Conservation (phyloP, 2,329 filamentous ascomycete species). For the Magnaporthiopsis incrustans region DNA sequence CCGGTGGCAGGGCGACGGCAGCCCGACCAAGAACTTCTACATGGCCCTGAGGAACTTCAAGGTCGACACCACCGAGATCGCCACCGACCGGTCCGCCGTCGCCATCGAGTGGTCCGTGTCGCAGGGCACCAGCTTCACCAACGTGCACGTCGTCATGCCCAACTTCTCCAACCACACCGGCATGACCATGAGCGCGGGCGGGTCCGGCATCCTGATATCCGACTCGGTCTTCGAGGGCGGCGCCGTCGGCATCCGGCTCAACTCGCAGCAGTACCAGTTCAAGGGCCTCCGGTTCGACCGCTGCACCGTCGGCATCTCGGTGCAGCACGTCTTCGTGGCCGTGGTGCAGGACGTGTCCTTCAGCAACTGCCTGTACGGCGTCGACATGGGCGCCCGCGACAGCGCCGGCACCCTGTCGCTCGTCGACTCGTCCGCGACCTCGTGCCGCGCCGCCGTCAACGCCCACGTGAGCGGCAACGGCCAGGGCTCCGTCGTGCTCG, state of each 20-base stretch:
- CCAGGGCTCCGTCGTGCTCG: slow-evolving; percentile 5
- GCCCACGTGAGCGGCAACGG: slow-evolving; percentile 1
- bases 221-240: slow-evolving; percentile 7
- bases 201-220: slow-evolving; percentile 1
- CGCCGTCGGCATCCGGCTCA: slow-evolving; percentile 6
- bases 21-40: slow-evolving; percentile 25
- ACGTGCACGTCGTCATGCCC: slow-evolving; percentile 15
- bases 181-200: slow-evolving; percentile 27
- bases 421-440: slow-evolving; percentile 1
- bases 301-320: slow-evolving; percentile 21
- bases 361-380: slow-evolving; percentile 20
- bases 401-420: not conserved
- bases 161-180: slow-evolving; percentile 32
- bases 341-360: slow-evolving; percentile 21
- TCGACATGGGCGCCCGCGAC: slow-evolving; percentile 17
- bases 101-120: slow-evolving; percentile 3
- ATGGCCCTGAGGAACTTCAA: slow-evolving; percentile 35
- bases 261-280: slow-evolving; percentile 8
- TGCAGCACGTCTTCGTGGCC: slow-evolving; percentile 19
- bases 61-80: slow-evolving; percentile 31
- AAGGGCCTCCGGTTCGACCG: slow-evolving; percentile 10
- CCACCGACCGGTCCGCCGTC: slow-evolving; percentile 18
- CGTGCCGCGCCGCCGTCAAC: not conserved
- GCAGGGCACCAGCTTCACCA: slow-evolving; percentile 1
- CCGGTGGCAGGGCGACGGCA: slow-evolving; percentile 17